A percentile compares a stretch with the other conserved stretches of the same genome.
Evolutionary conservation across 345 rosid species (phyloP).

Genomic region (Aquilaria sinensis): DNA sequence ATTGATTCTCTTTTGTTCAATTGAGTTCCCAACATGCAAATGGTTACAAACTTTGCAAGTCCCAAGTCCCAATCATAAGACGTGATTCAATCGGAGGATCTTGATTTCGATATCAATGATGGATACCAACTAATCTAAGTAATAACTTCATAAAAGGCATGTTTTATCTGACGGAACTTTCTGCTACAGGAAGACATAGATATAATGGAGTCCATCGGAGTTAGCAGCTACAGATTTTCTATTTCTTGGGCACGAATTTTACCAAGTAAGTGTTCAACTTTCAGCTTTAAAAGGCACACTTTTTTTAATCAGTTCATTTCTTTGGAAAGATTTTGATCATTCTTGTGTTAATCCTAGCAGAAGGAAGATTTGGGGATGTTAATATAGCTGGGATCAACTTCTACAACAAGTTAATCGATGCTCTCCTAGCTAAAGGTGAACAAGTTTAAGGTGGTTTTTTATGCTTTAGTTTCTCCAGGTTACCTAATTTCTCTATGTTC

Average conservation of each 20-base stretch:
- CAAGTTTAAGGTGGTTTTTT: no score
- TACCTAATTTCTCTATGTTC: background rate
- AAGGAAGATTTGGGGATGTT: constrained; percentile 60
- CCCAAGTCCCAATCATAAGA: no score
- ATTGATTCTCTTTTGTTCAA: background rate
- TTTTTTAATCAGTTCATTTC: background rate
- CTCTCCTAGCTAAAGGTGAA: constrained; percentile 42
- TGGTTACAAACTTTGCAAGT: background rate
- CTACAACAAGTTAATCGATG: constrained; percentile 52
- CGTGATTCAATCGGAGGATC: background rate
- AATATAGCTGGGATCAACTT: constrained; percentile 52
- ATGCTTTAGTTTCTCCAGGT: constrained; percentile 1
- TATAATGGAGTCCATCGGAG: constrained; percentile 53
- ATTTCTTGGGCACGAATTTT: constrained; percentile 80
- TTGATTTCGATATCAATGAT: constrained; percentile 10
- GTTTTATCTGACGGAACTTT: constrained; percentile 4
- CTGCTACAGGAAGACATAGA: constrained; percentile 51
- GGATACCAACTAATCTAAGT: constrained; percentile 11
- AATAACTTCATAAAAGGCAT: constrained; percentile 7
- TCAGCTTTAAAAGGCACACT: constrained; percentile 5
- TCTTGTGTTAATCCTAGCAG: constrained; percentile 16
- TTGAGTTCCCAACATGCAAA: background rate
- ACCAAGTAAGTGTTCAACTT: constrained; percentile 44
- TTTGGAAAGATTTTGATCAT: no score
- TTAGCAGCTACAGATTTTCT: constrained; percentile 66